Percentiles rank a stretch among this genome's conserved stretches.
Conservation (phyloP, 2,329 filamentous ascomycete species). For the Alternaria atra region DNA sequence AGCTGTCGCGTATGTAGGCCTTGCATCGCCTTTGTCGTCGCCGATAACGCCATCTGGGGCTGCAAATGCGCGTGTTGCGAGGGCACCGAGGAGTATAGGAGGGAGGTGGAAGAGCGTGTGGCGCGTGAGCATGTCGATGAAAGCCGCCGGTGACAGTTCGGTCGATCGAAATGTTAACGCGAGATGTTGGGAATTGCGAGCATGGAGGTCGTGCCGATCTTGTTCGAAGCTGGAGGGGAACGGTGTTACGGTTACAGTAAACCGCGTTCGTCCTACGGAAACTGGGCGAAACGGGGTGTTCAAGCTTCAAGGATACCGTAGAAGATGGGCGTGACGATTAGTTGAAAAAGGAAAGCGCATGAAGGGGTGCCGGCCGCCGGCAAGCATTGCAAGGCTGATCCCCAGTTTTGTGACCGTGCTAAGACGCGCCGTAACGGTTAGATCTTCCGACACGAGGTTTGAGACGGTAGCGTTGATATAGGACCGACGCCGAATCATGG, state of each 20-base stretch:
- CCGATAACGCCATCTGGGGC: conserved; percentile 35
- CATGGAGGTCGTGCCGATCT: conserved; percentile 15
- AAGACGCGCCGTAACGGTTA: conserved; percentile 9
- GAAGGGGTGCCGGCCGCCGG: conserved; percentile 6
- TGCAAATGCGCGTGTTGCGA: conserved; percentile 36
- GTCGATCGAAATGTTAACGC: conserved; percentile 10
- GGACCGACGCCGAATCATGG: not conserved
- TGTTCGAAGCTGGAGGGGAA: conserved; percentile 1
- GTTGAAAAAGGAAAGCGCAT: conserved; percentile 11
- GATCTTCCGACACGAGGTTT: conserved; percentile 6
- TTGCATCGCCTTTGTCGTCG: conserved; percentile 26
- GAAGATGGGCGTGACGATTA: not conserved
- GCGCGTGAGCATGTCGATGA: conserved; percentile 34
- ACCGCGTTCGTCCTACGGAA: conserved; percentile 1
- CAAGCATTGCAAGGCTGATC: conserved; percentile 9
- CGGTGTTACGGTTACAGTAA: conserved; percentile 1
- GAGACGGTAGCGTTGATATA: conserved; percentile 11
- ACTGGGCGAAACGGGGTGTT: conserved; percentile 1
- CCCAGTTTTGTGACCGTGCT: conserved; percentile 10
- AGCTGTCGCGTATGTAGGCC: conserved; percentile 31
- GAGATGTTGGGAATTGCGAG: conserved; percentile 1
- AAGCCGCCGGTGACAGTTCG: conserved; percentile 5
- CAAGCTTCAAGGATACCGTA: conserved; percentile 7
- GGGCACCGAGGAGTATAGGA: conserved; percentile 27
- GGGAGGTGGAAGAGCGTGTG: conserved; percentile 32